A percentile compares a stretch with the other conserved stretches of the same genome.
Conservation (phyloP, 345 rosid genomes). For the Eucalyptus cloeziana region DNA sequence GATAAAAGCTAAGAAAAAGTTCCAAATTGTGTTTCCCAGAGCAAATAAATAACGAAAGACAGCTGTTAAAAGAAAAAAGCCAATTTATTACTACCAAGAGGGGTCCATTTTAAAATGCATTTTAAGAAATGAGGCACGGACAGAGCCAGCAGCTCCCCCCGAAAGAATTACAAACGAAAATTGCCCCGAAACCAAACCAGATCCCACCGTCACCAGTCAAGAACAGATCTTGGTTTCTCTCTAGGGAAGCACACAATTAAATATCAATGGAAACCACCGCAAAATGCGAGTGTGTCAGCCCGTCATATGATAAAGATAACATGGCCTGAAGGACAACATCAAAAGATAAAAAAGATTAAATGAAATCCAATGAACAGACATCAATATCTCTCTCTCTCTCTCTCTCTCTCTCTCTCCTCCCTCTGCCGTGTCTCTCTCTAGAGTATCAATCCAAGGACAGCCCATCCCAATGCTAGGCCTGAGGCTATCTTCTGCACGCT, state of each 20-base stretch:
- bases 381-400: not conserved
- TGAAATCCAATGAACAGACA: not conserved
- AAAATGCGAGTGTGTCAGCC: not conserved
- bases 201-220: not conserved
- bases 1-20: not conserved
- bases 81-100: not conserved
- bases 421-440: not conserved
- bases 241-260: not conserved
- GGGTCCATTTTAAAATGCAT: not conserved
- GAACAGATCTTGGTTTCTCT: not conserved
- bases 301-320: not conserved
- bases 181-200: not conserved
- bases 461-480: conserved; percentile 45
- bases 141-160: not conserved
- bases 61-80: not conserved
- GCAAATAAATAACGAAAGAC: not conserved
- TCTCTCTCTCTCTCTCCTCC: not conserved
- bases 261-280: not conserved
- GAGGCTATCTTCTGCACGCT: conserved; percentile 16
- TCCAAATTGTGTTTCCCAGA: not conserved
- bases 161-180: not conserved
- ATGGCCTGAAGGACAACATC: not conserved
- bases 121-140: not conserved
- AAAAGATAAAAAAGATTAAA: not conserved
- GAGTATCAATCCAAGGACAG: conserved; percentile 25